Percentiles rank a stretch among this genome's conserved stretches.
These are phyloP conservation scores for Fonsecaea multimorphosa DNA, from an alignment of 2,329 filamentous ascomycete genomes.

Conservation along the genomic window DNA sequence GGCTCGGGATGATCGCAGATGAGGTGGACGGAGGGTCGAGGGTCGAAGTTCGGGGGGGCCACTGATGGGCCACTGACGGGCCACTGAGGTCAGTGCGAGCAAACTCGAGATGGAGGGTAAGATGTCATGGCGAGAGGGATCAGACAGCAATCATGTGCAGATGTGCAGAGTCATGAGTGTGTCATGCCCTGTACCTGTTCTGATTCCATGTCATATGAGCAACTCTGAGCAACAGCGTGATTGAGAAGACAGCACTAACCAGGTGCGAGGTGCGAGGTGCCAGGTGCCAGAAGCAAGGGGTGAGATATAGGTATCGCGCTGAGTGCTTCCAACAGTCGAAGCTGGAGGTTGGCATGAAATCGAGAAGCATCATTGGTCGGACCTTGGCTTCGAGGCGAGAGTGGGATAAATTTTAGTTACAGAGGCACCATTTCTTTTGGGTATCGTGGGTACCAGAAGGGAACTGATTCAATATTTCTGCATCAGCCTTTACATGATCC, in stretches of 20 bases:
- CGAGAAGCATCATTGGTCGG: neutral
- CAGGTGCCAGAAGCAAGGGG: neutral
- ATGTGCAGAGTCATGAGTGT: no score
- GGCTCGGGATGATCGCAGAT: conserved; percentile 5
- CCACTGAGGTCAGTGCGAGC: neutral
- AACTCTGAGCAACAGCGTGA: neutral
- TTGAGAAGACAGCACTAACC: no score
- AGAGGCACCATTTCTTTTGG: neutral
- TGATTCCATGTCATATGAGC: conserved; percentile 5
- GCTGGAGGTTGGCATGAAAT: neutral
- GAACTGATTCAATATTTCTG: neutral
- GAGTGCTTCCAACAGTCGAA: neutral
- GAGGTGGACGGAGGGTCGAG: neutral
- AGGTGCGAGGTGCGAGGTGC: neutral
- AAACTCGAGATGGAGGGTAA: conserved; percentile 8
- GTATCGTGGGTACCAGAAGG: neutral
- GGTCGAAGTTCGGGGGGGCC: neutral
- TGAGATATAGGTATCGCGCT: neutral
- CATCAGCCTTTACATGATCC: neutral
- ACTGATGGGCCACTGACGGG: no score
- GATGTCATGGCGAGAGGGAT: neutral
- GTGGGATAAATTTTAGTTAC: neutral
- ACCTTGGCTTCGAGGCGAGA: neutral
- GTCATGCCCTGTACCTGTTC: neutral
- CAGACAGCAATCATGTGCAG: conserved; percentile 3